Base-by-base conservation (phyloP, 1,139 yeast species). In the Candida dubliniensis region DNA sequence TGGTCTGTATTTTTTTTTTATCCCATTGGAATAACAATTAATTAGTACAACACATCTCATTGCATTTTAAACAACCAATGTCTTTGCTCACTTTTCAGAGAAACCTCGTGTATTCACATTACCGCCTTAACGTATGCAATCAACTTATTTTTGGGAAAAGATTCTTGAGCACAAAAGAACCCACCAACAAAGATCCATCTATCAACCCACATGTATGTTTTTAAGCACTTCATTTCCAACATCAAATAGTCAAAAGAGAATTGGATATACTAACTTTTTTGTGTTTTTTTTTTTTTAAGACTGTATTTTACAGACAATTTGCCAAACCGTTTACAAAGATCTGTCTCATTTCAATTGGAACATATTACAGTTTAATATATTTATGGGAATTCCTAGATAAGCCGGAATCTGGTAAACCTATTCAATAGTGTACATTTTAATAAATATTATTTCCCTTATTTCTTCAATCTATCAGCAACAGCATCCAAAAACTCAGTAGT, bases 401-500 rank as follows among this genome's bases (percentile, higher is more conserved):
- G 9, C 35, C 39, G 30, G 41, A 44, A 14, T 2, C 8, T 4
- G 35, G 38, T 34, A 23, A 31, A 14, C 27, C 31, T 31, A 31
- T 13, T 14, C 24, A 36, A 26, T 24, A 14, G 31, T 8, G 12
- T 29, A 15, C n/a, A 10, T 31, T 13, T 8, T 14, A 15, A 30
- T 35, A 23, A 24, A 24, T 41, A 27, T 26, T 26, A 23, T 34
- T 23, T 33, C 12, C 13, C 13, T 25, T 26, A 25, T 25, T 25
- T 35, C 46, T 65, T 60, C 52, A 76, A 69, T 57, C 74, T 75
- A 47, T 71, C 74, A 48, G 84, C 80, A 49, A 86, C 95, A 31
- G 86, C 86, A 52, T 81, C 84, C 56, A 86, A 76, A 60, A 86
- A 86, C 60, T 84, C 91, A 48, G 82, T 81, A 38, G 95, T 86